These are phyloP conservation scores for Monascus purpureus DNA, from an alignment of 495 filamentous ascomycete species.

Conservation along the genomic window DNA sequence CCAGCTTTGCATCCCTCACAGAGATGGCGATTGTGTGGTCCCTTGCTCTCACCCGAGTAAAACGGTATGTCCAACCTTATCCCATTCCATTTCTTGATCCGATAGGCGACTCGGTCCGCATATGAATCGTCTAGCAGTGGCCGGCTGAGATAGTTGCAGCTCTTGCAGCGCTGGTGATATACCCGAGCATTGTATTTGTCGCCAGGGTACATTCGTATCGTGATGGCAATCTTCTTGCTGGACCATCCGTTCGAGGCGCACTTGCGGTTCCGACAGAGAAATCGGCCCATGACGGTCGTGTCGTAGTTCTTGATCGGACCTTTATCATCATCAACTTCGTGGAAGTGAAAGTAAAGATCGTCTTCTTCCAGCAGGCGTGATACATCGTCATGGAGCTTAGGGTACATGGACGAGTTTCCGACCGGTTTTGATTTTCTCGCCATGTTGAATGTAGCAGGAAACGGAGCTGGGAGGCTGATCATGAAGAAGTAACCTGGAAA, in stretches of 20 bases:
- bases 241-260: slow-evolving; percentile 14
- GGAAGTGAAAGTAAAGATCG: slow-evolving; percentile 6
- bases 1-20: slow-evolving; percentile 29
- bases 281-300: slow-evolving; percentile 20
- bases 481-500: not conserved
- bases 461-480: not conserved
- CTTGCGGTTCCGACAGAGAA: slow-evolving; percentile 9
- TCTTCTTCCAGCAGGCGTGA: slow-evolving; percentile 16
- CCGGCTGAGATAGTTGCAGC: slow-evolving; percentile 16
- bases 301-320: slow-evolving; percentile 3
- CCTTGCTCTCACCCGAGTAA: slow-evolving; percentile 9
- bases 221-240: slow-evolving; percentile 31
- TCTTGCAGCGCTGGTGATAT: slow-evolving; percentile 32
- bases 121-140: slow-evolving; percentile 27
- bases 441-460: not conserved
- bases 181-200: slow-evolving; percentile 34
- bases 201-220: slow-evolving; percentile 28
- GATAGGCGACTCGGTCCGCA: slow-evolving; percentile 28
- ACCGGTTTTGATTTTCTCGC: not conserved
- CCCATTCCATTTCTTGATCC: slow-evolving; percentile 29
- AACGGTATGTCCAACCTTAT: slow-evolving; percentile 12
- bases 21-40: slow-evolving; percentile 17
- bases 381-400: slow-evolving; percentile 23
- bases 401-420: slow-evolving; percentile 24
- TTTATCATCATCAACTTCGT: slow-evolving; percentile 3